Conservation (phyloP, 139 green algal species). For the Chlamydomonas sphaeroides region DNA sequence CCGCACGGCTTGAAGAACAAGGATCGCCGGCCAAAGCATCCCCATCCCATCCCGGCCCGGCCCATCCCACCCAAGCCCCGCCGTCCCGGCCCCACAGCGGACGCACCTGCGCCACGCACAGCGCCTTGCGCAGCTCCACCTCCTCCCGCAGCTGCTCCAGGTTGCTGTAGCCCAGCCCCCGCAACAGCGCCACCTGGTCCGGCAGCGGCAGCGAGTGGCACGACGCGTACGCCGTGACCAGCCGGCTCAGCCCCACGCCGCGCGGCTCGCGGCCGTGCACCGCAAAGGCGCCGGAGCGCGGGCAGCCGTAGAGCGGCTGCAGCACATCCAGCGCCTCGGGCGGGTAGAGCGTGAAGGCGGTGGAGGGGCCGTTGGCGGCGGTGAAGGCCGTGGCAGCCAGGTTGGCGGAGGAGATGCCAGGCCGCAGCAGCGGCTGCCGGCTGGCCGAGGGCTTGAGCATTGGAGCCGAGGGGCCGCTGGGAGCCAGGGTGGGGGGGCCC, state of each 20-base stretch:
- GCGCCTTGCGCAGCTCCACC: slow-evolving; percentile 43
- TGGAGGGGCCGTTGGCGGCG: slow-evolving; percentile 4
- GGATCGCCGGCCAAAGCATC: too few relatives aligned
- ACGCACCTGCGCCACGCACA: slow-evolving; percentile 49
- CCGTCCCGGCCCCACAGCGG: neutral
- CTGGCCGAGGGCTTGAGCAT: too few relatives aligned
- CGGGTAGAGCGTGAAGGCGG: slow-evolving; percentile 6
- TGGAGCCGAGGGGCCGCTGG: too few relatives aligned
- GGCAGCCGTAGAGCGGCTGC: slow-evolving; percentile 8
- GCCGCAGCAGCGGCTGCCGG: too few relatives aligned
- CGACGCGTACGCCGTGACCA: slow-evolving; percentile 1
- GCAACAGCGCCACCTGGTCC: neutral
- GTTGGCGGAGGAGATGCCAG: too few relatives aligned
- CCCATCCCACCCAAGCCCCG: neutral
- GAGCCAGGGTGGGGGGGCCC: too few relatives aligned
- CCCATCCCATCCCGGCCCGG: too few relatives aligned
- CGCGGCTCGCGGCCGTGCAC: slow-evolving; percentile 48
- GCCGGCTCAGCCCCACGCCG: slow-evolving; percentile 36
- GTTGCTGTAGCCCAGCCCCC: slow-evolving; percentile 6
- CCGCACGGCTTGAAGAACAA: too few relatives aligned
- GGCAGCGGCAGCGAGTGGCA: slow-evolving; percentile 16
- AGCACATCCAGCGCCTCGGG: neutral
- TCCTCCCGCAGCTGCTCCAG: slow-evolving; percentile 40
- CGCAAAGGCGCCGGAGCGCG: slow-evolving; percentile 51
- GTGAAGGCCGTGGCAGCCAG: too few relatives aligned